Evolutionary conservation across 257 asterid genomes (phyloP).

Genomic region (Fraxinus pennsylvanica): DNA sequence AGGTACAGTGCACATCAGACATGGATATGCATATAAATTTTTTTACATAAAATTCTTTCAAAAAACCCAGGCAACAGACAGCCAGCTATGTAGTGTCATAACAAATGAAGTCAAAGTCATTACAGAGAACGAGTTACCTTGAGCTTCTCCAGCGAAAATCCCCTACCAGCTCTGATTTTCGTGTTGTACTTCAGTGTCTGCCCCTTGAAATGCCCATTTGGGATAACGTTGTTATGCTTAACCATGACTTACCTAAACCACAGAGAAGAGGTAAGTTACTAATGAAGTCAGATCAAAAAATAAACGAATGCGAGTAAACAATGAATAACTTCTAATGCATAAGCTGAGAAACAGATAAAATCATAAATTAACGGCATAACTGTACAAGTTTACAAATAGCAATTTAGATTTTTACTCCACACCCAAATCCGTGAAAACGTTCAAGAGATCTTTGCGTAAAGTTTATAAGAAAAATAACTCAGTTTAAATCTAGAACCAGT

Average conservation of each 20-base stretch:
- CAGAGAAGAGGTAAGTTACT: slow-evolving; percentile 2
- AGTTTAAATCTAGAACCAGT: background rate
- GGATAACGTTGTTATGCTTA: slow-evolving; percentile 79
- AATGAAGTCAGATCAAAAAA: background rate
- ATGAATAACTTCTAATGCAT: background rate
- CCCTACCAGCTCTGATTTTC: slow-evolving; percentile 72
- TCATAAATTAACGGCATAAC: background rate
- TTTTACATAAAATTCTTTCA: background rate
- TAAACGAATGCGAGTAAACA: background rate
- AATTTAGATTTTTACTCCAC: background rate
- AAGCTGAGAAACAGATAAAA: background rate
- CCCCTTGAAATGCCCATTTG: slow-evolving; percentile 73
- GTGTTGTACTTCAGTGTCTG: slow-evolving; percentile 77
- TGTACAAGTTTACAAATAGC: background rate
- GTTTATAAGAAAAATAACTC: background rate
- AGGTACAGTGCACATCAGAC: background rate
- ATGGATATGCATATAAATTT: background rate
- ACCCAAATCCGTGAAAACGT: background rate
- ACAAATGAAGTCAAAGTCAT: background rate
- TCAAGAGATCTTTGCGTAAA: background rate
- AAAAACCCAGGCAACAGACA: background rate
- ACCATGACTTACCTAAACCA: slow-evolving; percentile 52
- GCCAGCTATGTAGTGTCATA: background rate
- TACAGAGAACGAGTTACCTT: slow-evolving; percentile 39
- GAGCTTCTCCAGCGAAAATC: slow-evolving; percentile 71